Evolutionary conservation across 164 flowering plant species (phyloP), one percentile per base, ranked within the genome.

Genomic region (Vitis labrusca): DNA sequence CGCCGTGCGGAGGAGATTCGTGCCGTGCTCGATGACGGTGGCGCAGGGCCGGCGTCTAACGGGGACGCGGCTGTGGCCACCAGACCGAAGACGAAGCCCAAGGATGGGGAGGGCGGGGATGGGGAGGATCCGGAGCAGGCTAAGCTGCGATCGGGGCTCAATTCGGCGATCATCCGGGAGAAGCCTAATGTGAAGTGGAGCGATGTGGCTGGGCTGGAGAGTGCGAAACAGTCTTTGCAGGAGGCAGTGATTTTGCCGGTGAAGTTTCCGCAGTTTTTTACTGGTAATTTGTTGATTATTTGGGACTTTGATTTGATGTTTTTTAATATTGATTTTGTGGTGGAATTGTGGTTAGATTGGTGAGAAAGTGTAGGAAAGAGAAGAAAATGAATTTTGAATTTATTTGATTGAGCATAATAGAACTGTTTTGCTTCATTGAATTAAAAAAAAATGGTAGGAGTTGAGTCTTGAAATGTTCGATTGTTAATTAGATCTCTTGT

Each of bases 1-100:
- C 85, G 97, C 60, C 88, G 99, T 2, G 99, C 99, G 0, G 98
- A 96, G 90, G 99, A 96, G 93, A 96, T 96, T 68, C 81, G 98
- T 3, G 90, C 92, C 5, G 97, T 89, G 60, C 80, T 96, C 1
- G 97, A 93, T 52, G 99, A 92, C 19, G 96, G 96, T 1, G 97
- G 97, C 0, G 63, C 91, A 0, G 98, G 95, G 0, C 91, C 97
- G 0, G 83, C 82, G 3, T 71, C 88, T 0, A 88, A 86, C 69
- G 98, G 97, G 5, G 98, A 88, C 65, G 92, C 90, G 1, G 98
- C 98, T 0, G 91, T 89, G 55, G 97, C 92, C 2, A 80, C 97
- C 1, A 71, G 85, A 65, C 89, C 98, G 0, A 93, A 93, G 84
- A 81, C 86, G 13, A 95, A 95, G 81, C 82, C 85, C 2, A 91